Base-by-base conservation (phyloP, 139 green algal species). In the Haematococcus lacustris region DNA sequence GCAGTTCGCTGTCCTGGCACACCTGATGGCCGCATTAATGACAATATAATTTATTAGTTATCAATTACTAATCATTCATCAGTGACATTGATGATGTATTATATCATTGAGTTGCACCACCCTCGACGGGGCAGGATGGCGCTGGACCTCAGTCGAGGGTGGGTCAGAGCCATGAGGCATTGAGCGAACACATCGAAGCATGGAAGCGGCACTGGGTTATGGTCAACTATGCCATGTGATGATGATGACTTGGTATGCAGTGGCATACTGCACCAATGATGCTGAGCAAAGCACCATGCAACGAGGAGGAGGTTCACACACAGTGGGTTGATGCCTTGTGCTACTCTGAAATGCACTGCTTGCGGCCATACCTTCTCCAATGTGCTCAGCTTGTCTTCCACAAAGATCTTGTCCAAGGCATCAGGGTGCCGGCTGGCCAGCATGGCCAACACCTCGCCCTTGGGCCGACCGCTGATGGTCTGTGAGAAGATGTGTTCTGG, bases 301-400 rank as follows among this genome's bases (percentile, higher is more conserved):
- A 57, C 13, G 13, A n/a, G 47, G 13, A 21, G 13, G 47, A 13
- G 13, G 13, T n/a, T 21, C 21, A n/a, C 13, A 57, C 47, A 57
- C 17, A 13, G 47, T 57, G 13, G 13, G 21, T 57, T 13, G 47
- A 57, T n/a, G 47, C 47, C 21, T 13, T n/a, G 13, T 13, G 17
- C 13, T 21, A n/a, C 47, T n/a, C 21, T 57, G 47, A 57, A 57
- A n/a, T n/a, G n/a, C n/a, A n/a, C n/a, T n/a, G n/a, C 47, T n/a
- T n/a, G 47, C 47, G 17, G 17, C 50, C 73, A 5, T 38, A 96
- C 91, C 86, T 95, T 96, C 50, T 97, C 87, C 43, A 97, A 81
- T 3, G 93, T 97, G 64, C 71, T 76, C 32, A 92, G 73, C 78
- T 96, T 97, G 74, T 98, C 93, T 75, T 98, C 93, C 33, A 98